phyloP scores from a whole-genome alignment of 495 filamentous ascomycete species.

The Xylaria nigripes region DNA sequence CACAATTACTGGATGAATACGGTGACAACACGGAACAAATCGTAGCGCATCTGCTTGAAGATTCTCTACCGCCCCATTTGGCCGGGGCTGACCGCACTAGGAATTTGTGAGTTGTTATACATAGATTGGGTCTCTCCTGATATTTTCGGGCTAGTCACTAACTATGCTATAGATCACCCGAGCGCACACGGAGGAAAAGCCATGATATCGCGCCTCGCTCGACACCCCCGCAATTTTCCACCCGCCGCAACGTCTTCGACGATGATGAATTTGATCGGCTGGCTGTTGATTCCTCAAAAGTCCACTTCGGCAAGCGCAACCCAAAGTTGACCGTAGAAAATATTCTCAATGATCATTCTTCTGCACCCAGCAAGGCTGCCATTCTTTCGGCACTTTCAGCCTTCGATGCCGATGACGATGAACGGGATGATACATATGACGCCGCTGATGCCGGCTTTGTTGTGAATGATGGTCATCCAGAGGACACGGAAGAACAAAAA shows the following conservation, averaged over 20 bases:
- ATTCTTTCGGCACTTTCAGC: constrained; percentile 85
- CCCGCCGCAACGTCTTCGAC: constrained; percentile 59
- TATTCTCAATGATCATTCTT: constrained; percentile 39
- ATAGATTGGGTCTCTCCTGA: neutral
- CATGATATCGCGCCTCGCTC: constrained; percentile 31
- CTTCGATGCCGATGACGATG: constrained; percentile 93
- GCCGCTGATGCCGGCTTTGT: constrained; percentile 82
- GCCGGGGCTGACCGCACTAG: constrained; percentile 46
- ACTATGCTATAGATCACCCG: constrained; percentile 17
- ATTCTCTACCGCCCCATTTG: constrained; percentile 59
- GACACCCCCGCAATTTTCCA: constrained; percentile 33
- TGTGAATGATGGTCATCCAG: constrained; percentile 48
- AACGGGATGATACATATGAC: constrained; percentile 96
- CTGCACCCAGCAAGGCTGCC: constrained; percentile 66
- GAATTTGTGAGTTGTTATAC: constrained; percentile 35
- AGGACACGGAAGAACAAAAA: constrained; percentile 32
- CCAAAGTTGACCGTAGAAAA: constrained; percentile 55
- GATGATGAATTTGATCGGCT: constrained; percentile 77
- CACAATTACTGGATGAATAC: constrained; percentile 72
- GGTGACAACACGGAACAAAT: constrained; percentile 68
- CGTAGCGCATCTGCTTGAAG: constrained; percentile 77
- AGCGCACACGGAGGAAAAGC: constrained; percentile 19
- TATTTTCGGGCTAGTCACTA: constrained; percentile 10
- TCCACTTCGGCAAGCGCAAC: constrained; percentile 72
- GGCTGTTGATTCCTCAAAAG: constrained; percentile 45